These are phyloP conservation scores for Suillus decipiens DNA, from an alignment of 768 basidiomycete species.

Conservation along the genomic window DNA sequence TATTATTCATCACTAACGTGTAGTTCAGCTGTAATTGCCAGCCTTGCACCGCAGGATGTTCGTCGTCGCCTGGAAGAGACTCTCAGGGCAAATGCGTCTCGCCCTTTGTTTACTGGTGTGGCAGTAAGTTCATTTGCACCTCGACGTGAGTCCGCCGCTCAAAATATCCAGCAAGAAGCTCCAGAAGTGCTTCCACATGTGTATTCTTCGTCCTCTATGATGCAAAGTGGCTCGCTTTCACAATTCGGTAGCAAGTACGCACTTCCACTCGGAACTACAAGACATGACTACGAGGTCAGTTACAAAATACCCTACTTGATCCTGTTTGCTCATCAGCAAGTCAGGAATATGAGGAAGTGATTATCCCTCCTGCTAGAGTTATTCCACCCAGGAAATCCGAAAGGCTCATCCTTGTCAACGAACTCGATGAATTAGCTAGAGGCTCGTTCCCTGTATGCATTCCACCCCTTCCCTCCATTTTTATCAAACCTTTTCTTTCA, in stretches of 20 bases:
- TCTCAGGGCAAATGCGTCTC: slow-evolving; percentile 60
- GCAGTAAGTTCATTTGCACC: slow-evolving; percentile 43
- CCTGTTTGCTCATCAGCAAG: slow-evolving; percentile 10
- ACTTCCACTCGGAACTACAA: slow-evolving; percentile 80
- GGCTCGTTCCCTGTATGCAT: slow-evolving; percentile 81
- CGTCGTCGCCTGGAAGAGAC: slow-evolving; percentile 62
- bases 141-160: not conserved
- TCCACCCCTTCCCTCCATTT: not conserved
- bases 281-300: slow-evolving; percentile 65
- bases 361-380: slow-evolving; percentile 79
- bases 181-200: slow-evolving; percentile 83
- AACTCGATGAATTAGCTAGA: slow-evolving; percentile 74
- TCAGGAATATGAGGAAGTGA: slow-evolving; percentile 87
- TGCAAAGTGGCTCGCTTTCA: slow-evolving; percentile 66
- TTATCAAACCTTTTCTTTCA: slow-evolving; percentile 29
- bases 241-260: slow-evolving; percentile 75
- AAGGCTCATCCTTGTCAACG: slow-evolving; percentile 64
- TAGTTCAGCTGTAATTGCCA: slow-evolving; percentile 18
- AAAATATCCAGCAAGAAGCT: slow-evolving; percentile 45
- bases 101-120: slow-evolving; percentile 62
- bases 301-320: slow-evolving; percentile 1
- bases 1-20: not conserved
- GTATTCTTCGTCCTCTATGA: slow-evolving; percentile 67
- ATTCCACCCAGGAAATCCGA: slow-evolving; percentile 76
- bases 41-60: slow-evolving; percentile 47